Conservation (phyloP, 2,329 filamentous ascomycete genomes). For the Whalleya microplaca region DNA sequence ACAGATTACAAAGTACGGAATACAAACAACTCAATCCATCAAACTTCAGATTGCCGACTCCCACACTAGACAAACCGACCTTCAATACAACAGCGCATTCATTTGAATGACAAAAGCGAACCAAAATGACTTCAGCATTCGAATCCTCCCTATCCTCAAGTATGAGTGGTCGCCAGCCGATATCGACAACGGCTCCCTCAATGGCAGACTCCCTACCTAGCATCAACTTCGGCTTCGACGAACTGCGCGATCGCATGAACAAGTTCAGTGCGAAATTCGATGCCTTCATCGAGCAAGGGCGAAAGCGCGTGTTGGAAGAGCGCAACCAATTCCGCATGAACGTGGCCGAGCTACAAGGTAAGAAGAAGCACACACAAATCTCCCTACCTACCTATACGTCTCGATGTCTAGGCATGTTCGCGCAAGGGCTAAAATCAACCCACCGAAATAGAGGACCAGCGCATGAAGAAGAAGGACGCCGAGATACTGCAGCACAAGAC, state of each 20-base stretch:
- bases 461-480: slow-evolving; percentile 85
- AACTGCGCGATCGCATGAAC: slow-evolving; percentile 91
- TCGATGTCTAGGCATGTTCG: background rate
- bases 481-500: slow-evolving; percentile 78
- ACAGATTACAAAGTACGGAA: too few species aligned
- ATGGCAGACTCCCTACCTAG: slow-evolving; percentile 80
- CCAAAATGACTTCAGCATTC: slow-evolving; percentile 62
- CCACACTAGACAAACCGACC: background rate
- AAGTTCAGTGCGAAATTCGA: slow-evolving; percentile 92
- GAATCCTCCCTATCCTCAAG: slow-evolving; percentile 71
- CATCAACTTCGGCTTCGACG: slow-evolving; percentile 95
- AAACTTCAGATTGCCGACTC: background rate
- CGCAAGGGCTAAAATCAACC: background rate
- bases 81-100: background rate
- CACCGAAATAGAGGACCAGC: slow-evolving; percentile 74
- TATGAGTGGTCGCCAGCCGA: slow-evolving; percentile 58
- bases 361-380: slow-evolving; percentile 17
- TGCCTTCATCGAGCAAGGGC: slow-evolving; percentile 87
- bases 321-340: slow-evolving; percentile 92
- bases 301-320: slow-evolving; percentile 89
- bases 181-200: slow-evolving; percentile 63
- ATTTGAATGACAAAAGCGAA: background rate
- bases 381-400: slow-evolving; percentile 4
- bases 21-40: background rate
- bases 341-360: slow-evolving; percentile 88